A percentile compares a stretch with the other conserved stretches of the same genome.
Evolutionary conservation across 1,139 yeast genomes (phyloP).

Genomic region (Zygoascus sp.): DNA sequence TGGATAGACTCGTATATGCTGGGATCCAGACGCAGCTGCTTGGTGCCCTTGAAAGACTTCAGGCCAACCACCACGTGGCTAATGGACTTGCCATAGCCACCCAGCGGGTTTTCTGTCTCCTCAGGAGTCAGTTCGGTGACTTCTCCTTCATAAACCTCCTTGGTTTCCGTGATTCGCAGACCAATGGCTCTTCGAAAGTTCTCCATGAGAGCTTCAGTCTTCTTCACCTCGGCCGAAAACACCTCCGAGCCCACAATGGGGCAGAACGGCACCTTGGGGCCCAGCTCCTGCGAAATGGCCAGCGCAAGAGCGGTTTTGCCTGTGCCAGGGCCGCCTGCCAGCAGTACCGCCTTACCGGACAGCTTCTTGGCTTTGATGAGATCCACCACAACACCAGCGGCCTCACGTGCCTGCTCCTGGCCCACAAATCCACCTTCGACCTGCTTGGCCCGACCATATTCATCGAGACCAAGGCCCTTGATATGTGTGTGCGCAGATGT

Average conservation of each 20-base stretch:
- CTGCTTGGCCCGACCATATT: slow-evolving; percentile 76
- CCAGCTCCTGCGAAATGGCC: slow-evolving; percentile 94
- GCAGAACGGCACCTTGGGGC: slow-evolving; percentile 97
- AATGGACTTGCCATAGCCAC: slow-evolving; percentile 96
- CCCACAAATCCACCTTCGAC: slow-evolving; percentile 96
- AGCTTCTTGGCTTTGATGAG: slow-evolving; percentile 86
- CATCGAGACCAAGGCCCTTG: slow-evolving; percentile 91
- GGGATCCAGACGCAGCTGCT: slow-evolving; percentile 88
- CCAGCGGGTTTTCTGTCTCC: slow-evolving; percentile 94
- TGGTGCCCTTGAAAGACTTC: slow-evolving; percentile 94
- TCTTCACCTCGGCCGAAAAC: slow-evolving; percentile 95
- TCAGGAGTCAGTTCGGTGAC: slow-evolving; percentile 95
- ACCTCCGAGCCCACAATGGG: slow-evolving; percentile 96
- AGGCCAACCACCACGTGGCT: slow-evolving; percentile 91
- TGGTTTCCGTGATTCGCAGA: slow-evolving; percentile 89
- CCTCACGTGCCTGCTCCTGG: slow-evolving; percentile 91
- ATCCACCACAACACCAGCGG: slow-evolving; percentile 94
- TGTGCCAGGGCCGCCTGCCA: slow-evolving; percentile 98
- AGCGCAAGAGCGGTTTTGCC: slow-evolving; percentile 97
- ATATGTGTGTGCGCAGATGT: slow-evolving; percentile 98
- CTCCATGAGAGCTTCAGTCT: slow-evolving; percentile 96
- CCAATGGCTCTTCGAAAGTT: slow-evolving; percentile 97
- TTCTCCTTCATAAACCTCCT: slow-evolving; percentile 98
- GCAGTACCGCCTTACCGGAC: slow-evolving; percentile 92
- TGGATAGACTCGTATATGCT: slow-evolving; percentile 93